Evolutionary conservation across 345 rosid genomes (phyloP).

Genomic region (Aegle marmelos): DNA sequence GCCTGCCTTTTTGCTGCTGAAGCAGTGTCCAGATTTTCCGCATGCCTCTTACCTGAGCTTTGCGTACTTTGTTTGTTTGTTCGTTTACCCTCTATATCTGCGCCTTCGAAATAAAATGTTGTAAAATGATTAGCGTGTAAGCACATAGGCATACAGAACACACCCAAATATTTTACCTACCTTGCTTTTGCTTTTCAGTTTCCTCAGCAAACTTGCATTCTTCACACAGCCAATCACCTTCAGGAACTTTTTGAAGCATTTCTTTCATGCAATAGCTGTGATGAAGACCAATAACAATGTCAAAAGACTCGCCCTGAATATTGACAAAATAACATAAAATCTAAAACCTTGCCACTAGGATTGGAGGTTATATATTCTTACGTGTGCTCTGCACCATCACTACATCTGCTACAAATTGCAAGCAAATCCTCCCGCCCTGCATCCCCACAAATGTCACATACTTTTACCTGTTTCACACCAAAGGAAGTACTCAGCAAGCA

Average conservation of each 20-base stretch:
- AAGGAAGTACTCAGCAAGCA: conserved; percentile 11
- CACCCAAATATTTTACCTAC: background rate
- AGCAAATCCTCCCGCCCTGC: conserved; percentile 98
- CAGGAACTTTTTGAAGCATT: conserved; percentile 81
- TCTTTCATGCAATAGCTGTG: conserved; percentile 94
- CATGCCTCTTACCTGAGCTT: conserved; percentile 51
- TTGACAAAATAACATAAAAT: background rate
- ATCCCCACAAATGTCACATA: conserved; percentile 99
- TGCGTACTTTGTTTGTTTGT: conserved; percentile 30
- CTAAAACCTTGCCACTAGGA: background rate
- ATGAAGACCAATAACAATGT: conserved; percentile 23
- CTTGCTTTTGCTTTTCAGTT: conserved; percentile 64
- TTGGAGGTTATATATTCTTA: conserved; percentile 40
- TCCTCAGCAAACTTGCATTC: conserved; percentile 84
- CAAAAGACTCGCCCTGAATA: conserved; percentile 11
- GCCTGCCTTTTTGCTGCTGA: conserved; percentile 56
- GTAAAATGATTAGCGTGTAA: conserved; percentile 12
- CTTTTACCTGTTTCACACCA: conserved; percentile 77
- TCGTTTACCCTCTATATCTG: conserved; percentile 52
- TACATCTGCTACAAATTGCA: conserved; percentile 85
- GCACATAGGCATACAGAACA: background rate
- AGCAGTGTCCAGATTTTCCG: conserved; percentile 52
- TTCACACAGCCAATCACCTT: conserved; percentile 95
- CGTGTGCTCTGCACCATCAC: conserved; percentile 99
- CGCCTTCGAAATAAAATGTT: conserved; percentile 37